Percentiles rank a stretch among this genome's conserved stretches.
Evolutionary conservation across 805 yeast species (phyloP).

Genomic region (Cyberlindnera meyerae): DNA sequence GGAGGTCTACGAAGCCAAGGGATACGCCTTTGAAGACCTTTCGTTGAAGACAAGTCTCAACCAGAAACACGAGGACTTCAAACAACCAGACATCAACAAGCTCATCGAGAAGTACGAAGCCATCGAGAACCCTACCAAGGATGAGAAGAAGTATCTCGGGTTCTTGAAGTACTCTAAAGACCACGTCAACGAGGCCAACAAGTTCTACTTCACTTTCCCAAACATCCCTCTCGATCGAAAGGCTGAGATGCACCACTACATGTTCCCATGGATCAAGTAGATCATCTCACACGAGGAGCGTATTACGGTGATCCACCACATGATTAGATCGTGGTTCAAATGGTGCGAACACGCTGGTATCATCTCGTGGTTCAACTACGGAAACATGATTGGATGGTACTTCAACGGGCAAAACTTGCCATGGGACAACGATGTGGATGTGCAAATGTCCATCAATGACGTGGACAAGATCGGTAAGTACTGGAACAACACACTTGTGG

Average conservation of each 20-base stretch:
- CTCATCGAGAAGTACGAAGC: constrained; percentile 11
- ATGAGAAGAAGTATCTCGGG: constrained; percentile 22
- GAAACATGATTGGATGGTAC: constrained; percentile 57
- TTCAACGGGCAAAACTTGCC: constrained; percentile 55
- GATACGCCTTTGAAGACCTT: constrained; percentile 10
- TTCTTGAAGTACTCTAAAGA: constrained; percentile 24
- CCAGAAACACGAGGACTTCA: constrained; percentile 17
- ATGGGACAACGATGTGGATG: constrained; percentile 61
- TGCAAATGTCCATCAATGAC: constrained; percentile 49
- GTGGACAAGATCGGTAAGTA: constrained; percentile 38
- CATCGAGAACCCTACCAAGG: constrained; percentile 14
- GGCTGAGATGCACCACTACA: constrained; percentile 29
- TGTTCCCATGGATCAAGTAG: constrained; percentile 29
- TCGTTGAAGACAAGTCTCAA: constrained; percentile 8
- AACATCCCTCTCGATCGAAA: constrained; percentile 19
- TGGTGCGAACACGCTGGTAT: constrained; percentile 39
- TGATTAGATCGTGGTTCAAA: constrained; percentile 50
- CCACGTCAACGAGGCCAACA: constrained; percentile 20
- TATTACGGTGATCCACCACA: constrained; percentile 36
- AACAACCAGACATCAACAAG: constrained; percentile 15
- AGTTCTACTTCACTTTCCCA: constrained; percentile 27
- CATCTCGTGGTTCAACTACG: constrained; percentile 62
- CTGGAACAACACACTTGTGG: constrained; percentile 45
- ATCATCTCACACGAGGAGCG: constrained; percentile 28
- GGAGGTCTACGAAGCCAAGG: constrained; percentile 7